Evolutionary conservation across 1,284 basidiomycete genomes (phyloP).

Genomic region (Irpex rosettiformis): DNA sequence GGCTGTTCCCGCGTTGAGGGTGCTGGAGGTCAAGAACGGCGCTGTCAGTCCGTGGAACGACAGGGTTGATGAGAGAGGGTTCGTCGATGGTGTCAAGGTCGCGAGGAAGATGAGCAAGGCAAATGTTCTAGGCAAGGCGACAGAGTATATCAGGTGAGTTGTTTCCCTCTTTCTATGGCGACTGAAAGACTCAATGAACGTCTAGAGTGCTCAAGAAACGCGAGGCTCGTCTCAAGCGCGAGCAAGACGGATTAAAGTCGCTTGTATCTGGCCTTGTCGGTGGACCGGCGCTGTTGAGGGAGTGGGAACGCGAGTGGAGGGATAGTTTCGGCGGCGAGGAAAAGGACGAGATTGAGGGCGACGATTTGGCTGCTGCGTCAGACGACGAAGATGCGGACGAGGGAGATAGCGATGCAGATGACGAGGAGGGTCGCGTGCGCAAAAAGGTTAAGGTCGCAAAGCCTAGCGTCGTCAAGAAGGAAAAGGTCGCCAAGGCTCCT

Average conservation of each 20-base stretch:
- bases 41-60: conserved; percentile 38
- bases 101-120: conserved; percentile 83
- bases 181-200: conserved; percentile 3
- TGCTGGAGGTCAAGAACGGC: conserved; percentile 45
- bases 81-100: conserved; percentile 79
- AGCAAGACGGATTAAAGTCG: conserved; percentile 67
- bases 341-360: conserved; percentile 60
- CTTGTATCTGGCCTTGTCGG: conserved; percentile 67
- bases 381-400: conserved; percentile 55
- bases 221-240: conserved; percentile 64
- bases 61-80: conserved; percentile 69
- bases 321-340: conserved; percentile 71
- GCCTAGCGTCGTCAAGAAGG: conserved; percentile 36
- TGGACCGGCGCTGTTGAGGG: conserved; percentile 60
- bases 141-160: conserved; percentile 74
- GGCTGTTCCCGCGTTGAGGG: conserved; percentile 79
- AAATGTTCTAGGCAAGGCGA: conserved; percentile 78
- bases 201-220: conserved; percentile 69
- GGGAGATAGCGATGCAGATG: conserved; percentile 53
- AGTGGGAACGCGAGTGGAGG: conserved; percentile 75
- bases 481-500: conserved; percentile 30
- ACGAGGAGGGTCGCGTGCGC: conserved; percentile 46
- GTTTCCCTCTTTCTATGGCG: conserved; percentile 13
- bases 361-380: conserved; percentile 35
- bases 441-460: conserved; percentile 49